Evolutionary conservation across 169 alveolate genomes (phyloP), one percentile per base, ranked within the genome.

Genomic region (Cryptosporidium canis): DNA sequence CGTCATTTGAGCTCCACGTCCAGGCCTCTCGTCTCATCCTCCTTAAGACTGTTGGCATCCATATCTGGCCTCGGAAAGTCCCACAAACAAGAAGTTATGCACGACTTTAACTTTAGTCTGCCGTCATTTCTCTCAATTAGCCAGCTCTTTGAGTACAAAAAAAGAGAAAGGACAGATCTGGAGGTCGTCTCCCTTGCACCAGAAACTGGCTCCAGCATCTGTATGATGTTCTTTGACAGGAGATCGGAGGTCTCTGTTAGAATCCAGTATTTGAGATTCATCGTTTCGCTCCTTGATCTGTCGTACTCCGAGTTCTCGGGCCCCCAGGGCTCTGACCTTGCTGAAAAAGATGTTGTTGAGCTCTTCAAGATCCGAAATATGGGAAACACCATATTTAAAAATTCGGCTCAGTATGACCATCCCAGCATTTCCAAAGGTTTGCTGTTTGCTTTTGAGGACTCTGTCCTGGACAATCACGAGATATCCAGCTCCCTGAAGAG

Each of bases 221-320:
- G n/a, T 37, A 27, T 21, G 9, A 16, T 56, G 4, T 21, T 77
- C 6, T 18, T 12, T 31, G 45, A 31, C 1, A 48, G 29, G 21
- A 77, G 63, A 41, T 29, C 41, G 4, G 29, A 56, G n/a, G 18
- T n/a, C 8, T 39, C 35, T 18, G 64, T 77, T 58, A 77, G 87
- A 27, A 37, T 77, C 27, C 87, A 77, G 24, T 77, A 58, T 45
- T n/a, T 77, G 18, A 55, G 87, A 55, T 77, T 77, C 58, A 0
- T 77, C 3, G 39, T 77, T 18, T 77, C 87, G 5, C 53, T 77
- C 58, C 11, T 71, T 1, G 53, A 48, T 14, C 11, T 41, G 18
- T 71, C 51, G 21, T 29, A 1, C 35, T 3, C 24, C 24, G 12
- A 51, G 9, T 51, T 33, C 8, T 51, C 63, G 5, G 24, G 24